Percentiles rank a stretch among this genome's conserved stretches.
Conservation (phyloP, 768 basidiomycete species). For the Cyclocybe aegerita region DNA sequence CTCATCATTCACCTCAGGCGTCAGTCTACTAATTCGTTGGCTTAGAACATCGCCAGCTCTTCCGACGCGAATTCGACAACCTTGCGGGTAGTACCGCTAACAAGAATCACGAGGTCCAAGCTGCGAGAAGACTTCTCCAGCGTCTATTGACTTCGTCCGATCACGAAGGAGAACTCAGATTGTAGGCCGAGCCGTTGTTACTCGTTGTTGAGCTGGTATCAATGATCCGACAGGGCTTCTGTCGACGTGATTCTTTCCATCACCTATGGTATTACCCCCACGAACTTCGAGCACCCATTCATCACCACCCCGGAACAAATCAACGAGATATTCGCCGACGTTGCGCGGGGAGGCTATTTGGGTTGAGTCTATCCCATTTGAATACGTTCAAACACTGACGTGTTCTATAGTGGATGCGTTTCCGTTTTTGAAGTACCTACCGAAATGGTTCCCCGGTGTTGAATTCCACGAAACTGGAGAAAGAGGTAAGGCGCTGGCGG, state of each 20-base stretch:
- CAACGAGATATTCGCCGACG: slow-evolving; percentile 6
- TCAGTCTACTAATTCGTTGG: background rate
- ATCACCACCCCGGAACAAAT: slow-evolving; percentile 2
- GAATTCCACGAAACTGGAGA: too few species aligned
- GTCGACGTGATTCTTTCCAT: slow-evolving; percentile 4
- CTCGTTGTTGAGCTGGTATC: background rate
- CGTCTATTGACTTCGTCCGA: slow-evolving; percentile 1
- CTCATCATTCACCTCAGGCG: background rate
- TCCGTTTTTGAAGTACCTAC: too few species aligned
- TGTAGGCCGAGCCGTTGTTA: background rate
- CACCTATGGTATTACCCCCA: slow-evolving; percentile 5
- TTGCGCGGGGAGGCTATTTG: slow-evolving; percentile 4
- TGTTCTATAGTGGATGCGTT: too few species aligned
- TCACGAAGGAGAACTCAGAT: slow-evolving; percentile 4
- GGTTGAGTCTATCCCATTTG: background rate
- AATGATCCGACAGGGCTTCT: background rate
- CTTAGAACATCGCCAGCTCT: slow-evolving; percentile 3
- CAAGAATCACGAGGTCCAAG: slow-evolving; percentile 1
- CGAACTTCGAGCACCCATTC: slow-evolving; percentile 4
- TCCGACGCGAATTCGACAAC: slow-evolving; percentile 5
- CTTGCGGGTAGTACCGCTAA: background rate
- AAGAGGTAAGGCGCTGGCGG: too few species aligned
- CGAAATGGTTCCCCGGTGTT: too few species aligned
- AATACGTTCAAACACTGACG: too few species aligned
- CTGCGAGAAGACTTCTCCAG: background rate